phyloP scores from a whole-genome alignment of 1,139 yeast species.

The Suhomyces guaymorum region DNA sequence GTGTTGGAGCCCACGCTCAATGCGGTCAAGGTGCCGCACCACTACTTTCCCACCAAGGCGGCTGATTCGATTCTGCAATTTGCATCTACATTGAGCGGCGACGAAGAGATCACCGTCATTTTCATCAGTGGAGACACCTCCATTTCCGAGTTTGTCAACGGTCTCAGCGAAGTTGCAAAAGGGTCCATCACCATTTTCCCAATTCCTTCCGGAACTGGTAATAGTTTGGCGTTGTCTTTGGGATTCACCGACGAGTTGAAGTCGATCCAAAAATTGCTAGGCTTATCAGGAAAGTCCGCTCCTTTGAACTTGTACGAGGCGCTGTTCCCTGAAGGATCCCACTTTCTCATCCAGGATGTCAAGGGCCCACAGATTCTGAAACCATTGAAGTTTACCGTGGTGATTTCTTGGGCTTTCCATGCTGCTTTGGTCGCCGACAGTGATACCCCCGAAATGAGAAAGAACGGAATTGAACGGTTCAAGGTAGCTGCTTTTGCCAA shows the following conservation, averaged over 20 bases:
- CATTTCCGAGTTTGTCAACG: slow-evolving; percentile 71
- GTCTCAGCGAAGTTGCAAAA: slow-evolving; percentile 24
- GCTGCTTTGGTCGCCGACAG: slow-evolving; percentile 81
- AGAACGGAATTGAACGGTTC: slow-evolving; percentile 67
- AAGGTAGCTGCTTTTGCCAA: slow-evolving; percentile 64
- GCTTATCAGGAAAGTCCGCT: slow-evolving; percentile 17
- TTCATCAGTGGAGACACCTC: slow-evolving; percentile 88
- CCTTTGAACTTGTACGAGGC: slow-evolving; percentile 60
- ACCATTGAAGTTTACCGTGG: slow-evolving; percentile 57
- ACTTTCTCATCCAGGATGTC: slow-evolving; percentile 26
- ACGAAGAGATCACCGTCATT: slow-evolving; percentile 42
- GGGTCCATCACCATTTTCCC: slow-evolving; percentile 40
- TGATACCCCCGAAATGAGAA: slow-evolving; percentile 66
- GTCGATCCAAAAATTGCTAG: slow-evolving; percentile 45
- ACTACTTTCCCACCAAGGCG: slow-evolving; percentile 42
- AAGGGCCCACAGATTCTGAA: slow-evolving; percentile 17
- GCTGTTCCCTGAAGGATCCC: slow-evolving; percentile 51
- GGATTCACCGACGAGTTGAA: slow-evolving; percentile 42
- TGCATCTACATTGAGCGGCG: slow-evolving; percentile 28
- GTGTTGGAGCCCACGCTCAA: slow-evolving; percentile 50
- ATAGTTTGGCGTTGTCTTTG: slow-evolving; percentile 70
- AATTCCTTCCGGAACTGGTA: slow-evolving; percentile 86
- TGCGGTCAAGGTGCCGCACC: slow-evolving; percentile 33
- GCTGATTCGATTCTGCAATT: slow-evolving; percentile 33
- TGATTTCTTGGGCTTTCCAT: slow-evolving; percentile 83